Evolutionary conservation across 169 alveolate species (phyloP).

Genomic region (Babesia ovis): DNA sequence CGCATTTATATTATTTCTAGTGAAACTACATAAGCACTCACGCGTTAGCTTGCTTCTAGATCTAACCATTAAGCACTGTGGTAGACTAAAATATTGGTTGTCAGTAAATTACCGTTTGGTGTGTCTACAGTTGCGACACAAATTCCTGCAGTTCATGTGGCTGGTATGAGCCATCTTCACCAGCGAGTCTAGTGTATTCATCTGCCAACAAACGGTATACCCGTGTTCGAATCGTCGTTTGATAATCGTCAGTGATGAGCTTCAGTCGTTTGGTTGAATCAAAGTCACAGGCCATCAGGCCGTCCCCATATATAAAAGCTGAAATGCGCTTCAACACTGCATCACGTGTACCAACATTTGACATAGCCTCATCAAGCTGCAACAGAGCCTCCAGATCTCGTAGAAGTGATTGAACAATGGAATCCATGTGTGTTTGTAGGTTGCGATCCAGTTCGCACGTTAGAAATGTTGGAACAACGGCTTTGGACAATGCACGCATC

Average conservation of each 20-base stretch:
- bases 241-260: conserved; percentile 5
- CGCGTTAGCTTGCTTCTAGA: too few species aligned
- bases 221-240: conserved; percentile 2
- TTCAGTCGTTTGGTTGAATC: conserved; percentile 10
- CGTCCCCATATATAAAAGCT: conserved; percentile 11
- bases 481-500: neutral
- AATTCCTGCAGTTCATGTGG: conserved; percentile 8
- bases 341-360: neutral
- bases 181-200: conserved; percentile 24
- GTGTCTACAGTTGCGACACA: conserved; percentile 2
- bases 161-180: conserved; percentile 23
- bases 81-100: too few species aligned
- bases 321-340: conserved; percentile 3
- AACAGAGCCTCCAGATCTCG: neutral
- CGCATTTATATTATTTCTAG: too few species aligned
- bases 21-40: too few species aligned
- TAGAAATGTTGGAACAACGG: neutral
- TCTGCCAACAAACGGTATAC: conserved; percentile 32
- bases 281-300: conserved; percentile 12
- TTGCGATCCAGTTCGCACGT: neutral
- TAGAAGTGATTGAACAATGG: neutral
- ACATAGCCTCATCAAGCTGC: neutral
- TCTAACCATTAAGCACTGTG: too few species aligned
- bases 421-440: neutral
- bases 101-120: too few species aligned